These are phyloP conservation scores for Dictyostelium capitatum DNA, from an alignment of 78 protist species.

Conservation along the genomic window DNA sequence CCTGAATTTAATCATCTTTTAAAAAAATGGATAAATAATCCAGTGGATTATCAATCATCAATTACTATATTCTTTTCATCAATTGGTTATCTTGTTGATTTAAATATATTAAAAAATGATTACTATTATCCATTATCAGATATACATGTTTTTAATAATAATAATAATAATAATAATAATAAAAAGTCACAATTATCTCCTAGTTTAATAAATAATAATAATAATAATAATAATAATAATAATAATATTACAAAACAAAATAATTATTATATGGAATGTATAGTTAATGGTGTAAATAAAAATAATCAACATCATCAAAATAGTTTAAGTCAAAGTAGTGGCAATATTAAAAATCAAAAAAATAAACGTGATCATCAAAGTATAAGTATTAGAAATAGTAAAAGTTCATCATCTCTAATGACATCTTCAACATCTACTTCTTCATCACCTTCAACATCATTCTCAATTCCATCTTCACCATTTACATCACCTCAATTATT, in stretches of 20 bases:
- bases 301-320: not conserved
- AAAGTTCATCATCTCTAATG: not conserved
- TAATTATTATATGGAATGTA: not conserved
- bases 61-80: conserved; percentile 59
- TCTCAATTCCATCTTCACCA: not conserved
- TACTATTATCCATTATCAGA: conserved; percentile 4
- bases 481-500: not conserved
- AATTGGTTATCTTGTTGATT: conserved; percentile 38
- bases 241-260: not conserved
- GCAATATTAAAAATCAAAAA: no score
- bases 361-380: no score
- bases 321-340: not conserved
- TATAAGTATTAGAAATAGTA: not conserved
- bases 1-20: conserved; percentile 14
- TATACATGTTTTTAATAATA: not conserved
- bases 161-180: no score
- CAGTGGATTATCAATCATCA: not conserved
- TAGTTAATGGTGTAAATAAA: not conserved
- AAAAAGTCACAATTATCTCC: no score
- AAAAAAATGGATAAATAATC: conserved; percentile 19
- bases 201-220: not conserved
- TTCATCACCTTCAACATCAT: not conserved
- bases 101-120: conserved; percentile 26
- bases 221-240: not conserved
- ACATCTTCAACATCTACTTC: not conserved